These are phyloP conservation scores for Phaseolus lunatus DNA, from an alignment of 306 rosid species.

Conservation along the genomic window DNA sequence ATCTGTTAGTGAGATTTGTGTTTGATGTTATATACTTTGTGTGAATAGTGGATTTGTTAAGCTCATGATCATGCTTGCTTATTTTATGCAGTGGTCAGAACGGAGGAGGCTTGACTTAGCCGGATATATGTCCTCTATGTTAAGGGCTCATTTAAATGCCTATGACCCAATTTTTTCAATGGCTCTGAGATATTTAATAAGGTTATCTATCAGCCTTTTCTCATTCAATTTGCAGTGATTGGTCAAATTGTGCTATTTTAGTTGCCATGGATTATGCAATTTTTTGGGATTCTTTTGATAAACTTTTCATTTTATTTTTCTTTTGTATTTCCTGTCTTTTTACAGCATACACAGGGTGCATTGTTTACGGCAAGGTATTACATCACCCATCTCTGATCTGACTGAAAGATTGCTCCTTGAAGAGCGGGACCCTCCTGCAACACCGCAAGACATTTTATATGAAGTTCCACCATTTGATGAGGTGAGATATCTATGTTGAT, in stretches of 20 bases:
- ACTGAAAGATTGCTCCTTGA: constrained; percentile 93
- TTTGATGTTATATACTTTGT: constrained; percentile 27
- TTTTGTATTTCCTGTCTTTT: constrained; percentile 31
- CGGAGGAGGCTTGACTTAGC: constrained; percentile 87
- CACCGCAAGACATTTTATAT: constrained; percentile 77
- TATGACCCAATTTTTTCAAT: constrained; percentile 93
- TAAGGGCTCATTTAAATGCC: constrained; percentile 95
- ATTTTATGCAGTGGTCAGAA: constrained; percentile 87
- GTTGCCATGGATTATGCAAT: not conserved
- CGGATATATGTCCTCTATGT: constrained; percentile 82
- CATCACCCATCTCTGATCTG: constrained; percentile 93
- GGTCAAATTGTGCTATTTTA: constrained; percentile 6
- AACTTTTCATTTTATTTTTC: constrained; percentile 8
- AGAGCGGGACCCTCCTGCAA: constrained; percentile 92
- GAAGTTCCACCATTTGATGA: constrained; percentile 97
- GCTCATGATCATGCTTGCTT: constrained; percentile 39
- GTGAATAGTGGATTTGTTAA: constrained; percentile 10
- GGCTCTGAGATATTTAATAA: constrained; percentile 95
- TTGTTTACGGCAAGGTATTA: constrained; percentile 90
- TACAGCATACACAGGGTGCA: constrained; percentile 88
- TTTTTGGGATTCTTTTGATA: constrained; percentile 12
- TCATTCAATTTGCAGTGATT: constrained; percentile 20
- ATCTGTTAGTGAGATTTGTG: not conserved
- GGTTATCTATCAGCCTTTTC: constrained; percentile 55
- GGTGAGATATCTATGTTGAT: constrained; percentile 60